phyloP scores from a whole-genome alignment of 2,329 filamentous ascomycete genomes.

The Chrysoporthe cubensis region DNA sequence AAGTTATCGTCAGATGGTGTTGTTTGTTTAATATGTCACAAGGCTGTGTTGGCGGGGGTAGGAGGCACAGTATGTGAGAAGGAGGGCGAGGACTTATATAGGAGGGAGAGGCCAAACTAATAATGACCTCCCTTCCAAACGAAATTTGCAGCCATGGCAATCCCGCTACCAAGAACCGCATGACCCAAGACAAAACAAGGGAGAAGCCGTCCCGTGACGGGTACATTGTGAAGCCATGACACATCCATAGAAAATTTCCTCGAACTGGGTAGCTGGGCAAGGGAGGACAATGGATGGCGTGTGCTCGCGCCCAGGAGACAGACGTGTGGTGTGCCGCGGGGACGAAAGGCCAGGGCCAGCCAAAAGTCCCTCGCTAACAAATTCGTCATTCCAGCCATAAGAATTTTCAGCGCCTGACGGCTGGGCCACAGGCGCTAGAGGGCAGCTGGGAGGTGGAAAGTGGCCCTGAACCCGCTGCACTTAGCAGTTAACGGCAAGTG shows the following conservation, averaged over 20 bases:
- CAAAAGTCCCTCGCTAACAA: constrained; percentile 3
- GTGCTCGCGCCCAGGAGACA: not conserved
- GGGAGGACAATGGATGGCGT: not conserved
- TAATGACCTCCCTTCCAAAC: constrained; percentile 3
- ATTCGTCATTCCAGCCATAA: not conserved
- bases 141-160: constrained; percentile 18
- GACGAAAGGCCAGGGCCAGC: not conserved
- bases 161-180: not conserved
- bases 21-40: not conserved
- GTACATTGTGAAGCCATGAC: constrained; percentile 11
- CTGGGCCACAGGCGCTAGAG: constrained; percentile 12
- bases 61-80: constrained; percentile 1
- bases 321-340: not conserved
- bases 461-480: constrained; percentile 18
- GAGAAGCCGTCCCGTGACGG: constrained; percentile 8
- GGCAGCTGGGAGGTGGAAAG: constrained; percentile 16
- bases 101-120: not conserved
- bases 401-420: constrained; percentile 11
- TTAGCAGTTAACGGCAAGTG: constrained; percentile 31
- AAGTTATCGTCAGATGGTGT: not conserved
- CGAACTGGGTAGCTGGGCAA: not conserved
- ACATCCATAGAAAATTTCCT: constrained; percentile 1
- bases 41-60: not conserved
- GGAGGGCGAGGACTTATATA: constrained; percentile 20
- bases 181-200: constrained; percentile 7